phyloP scores from a whole-genome alignment of 2,329 filamentous ascomycete genomes.

The Purpureocillium takamizusanense region DNA sequence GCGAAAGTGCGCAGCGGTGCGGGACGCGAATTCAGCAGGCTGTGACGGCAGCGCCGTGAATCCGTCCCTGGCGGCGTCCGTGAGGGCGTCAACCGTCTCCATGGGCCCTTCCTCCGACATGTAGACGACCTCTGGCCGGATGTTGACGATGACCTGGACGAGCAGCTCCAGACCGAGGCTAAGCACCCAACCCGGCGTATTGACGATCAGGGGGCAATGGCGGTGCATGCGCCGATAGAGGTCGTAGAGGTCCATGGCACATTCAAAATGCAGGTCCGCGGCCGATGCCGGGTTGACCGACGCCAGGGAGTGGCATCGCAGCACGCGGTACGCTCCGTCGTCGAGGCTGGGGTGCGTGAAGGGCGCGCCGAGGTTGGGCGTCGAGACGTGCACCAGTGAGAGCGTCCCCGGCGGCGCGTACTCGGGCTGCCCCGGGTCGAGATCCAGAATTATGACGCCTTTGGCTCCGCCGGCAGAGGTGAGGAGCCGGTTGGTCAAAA shows the following conservation, averaged over 20 bases:
- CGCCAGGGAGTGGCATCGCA: conserved; percentile 59
- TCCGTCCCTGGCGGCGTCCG: conserved; percentile 28
- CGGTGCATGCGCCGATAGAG: conserved; percentile 41
- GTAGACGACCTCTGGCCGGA: conserved; percentile 56
- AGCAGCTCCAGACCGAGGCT: conserved; percentile 61
- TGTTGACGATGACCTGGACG: conserved; percentile 41
- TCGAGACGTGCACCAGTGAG: conserved; percentile 52
- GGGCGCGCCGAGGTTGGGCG: conserved; percentile 55
- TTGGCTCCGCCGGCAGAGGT: conserved; percentile 25
- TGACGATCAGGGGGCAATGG: conserved; percentile 54
- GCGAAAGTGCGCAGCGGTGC: conserved; percentile 57
- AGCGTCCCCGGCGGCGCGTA: conserved; percentile 62
- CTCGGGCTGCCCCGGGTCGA: conserved; percentile 72
- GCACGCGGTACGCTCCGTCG: conserved; percentile 23
- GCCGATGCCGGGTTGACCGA: conserved; percentile 57
- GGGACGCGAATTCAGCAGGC: conserved; percentile 40
- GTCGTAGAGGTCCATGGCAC: conserved; percentile 52
- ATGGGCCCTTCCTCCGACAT: conserved; percentile 55
- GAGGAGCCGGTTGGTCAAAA: conserved; percentile 59
- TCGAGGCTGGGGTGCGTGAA: conserved; percentile 49
- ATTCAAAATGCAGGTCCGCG: conserved; percentile 56
- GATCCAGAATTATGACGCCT: conserved; percentile 54
- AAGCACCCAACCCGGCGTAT: conserved; percentile 66
- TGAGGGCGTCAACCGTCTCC: conserved; percentile 46
- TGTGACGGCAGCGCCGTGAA: conserved; percentile 52